Conservation (phyloP, 169 alveolate species). For the Plasmodium billcollinsi region DNA sequence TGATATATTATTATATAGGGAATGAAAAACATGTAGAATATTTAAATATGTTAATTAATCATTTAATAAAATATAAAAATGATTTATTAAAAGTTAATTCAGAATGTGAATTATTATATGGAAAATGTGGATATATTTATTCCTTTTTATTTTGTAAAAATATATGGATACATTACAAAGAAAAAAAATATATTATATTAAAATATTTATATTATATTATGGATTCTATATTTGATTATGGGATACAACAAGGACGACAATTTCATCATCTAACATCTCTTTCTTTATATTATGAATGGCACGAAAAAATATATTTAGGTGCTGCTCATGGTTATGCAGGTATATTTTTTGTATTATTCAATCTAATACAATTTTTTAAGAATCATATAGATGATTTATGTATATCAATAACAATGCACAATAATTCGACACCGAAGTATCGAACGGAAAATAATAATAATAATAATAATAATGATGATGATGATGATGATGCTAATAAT, state of each 20-base stretch:
- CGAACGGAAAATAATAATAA: neutral
- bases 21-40: constrained; percentile 19
- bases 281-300: constrained; percentile 60
- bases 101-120: constrained; percentile 72
- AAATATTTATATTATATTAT: constrained; percentile 42
- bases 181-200: constrained; percentile 20
- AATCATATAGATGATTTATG: constrained; percentile 30
- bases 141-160: constrained; percentile 63
- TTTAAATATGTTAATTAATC: constrained; percentile 27
- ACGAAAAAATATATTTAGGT: constrained; percentile 51
- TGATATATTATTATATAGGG: constrained; percentile 50
- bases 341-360: constrained; percentile 34
- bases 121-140: constrained; percentile 69
- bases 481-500: neutral
- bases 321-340: constrained; percentile 76
- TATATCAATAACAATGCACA: neutral
- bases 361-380: constrained; percentile 31
- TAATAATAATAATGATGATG: neutral
- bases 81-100: constrained; percentile 22
- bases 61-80: constrained; percentile 17
- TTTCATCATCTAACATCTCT: constrained; percentile 24
- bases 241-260: constrained; percentile 5
- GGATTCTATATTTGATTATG: constrained; percentile 67
- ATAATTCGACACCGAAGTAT: neutral
- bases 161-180: constrained; percentile 22